phyloP scores from a whole-genome alignment of 2,329 filamentous ascomycete species.

The Plectosphaerella cucumerina region DNA sequence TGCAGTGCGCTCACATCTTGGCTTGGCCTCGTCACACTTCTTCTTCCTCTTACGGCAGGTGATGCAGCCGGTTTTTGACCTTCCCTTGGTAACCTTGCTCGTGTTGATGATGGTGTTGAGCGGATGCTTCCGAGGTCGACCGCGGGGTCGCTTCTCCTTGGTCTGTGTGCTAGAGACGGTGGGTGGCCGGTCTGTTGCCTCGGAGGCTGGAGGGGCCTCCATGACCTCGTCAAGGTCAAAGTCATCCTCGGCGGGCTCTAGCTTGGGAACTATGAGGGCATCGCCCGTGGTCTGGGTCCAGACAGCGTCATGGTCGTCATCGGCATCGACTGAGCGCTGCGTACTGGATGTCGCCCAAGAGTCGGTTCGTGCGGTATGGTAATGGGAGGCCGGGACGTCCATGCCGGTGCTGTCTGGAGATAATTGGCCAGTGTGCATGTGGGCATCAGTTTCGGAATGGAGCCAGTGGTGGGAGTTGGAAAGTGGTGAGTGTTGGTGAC shows the following conservation, averaged over 20 bases:
- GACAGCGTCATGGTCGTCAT: constrained; percentile 33
- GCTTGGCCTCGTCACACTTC: constrained; percentile 68
- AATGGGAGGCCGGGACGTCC: constrained; percentile 30
- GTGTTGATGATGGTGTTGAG: constrained; percentile 51
- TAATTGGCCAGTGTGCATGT: constrained; percentile 41
- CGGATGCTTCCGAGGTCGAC: constrained; percentile 79
- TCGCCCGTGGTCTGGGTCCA: constrained; percentile 45
- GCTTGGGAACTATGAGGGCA: constrained; percentile 45
- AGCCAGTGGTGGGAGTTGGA: constrained; percentile 26
- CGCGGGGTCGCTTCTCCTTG: constrained; percentile 64
- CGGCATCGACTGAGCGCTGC: constrained; percentile 27
- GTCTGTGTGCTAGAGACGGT: constrained; percentile 8
- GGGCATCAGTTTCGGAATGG: constrained; percentile 19
- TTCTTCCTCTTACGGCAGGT: constrained; percentile 67
- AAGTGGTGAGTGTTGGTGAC: constrained; percentile 27
- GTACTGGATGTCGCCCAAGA: constrained; percentile 32
- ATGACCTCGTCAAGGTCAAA: constrained; percentile 50
- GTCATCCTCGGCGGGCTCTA: constrained; percentile 54
- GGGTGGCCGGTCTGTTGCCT: constrained; percentile 1
- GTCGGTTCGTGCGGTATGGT: constrained; percentile 40
- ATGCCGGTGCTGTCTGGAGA: constrained; percentile 50
- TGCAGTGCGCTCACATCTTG: constrained; percentile 48
- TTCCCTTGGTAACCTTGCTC: constrained; percentile 73
- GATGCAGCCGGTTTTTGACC: constrained; percentile 65
- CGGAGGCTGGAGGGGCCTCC: constrained; percentile 27